Evolutionary conservation across 2,329 filamentous ascomycete genomes (phyloP).

Genomic region (Colletotrichum tanaceti): DNA sequence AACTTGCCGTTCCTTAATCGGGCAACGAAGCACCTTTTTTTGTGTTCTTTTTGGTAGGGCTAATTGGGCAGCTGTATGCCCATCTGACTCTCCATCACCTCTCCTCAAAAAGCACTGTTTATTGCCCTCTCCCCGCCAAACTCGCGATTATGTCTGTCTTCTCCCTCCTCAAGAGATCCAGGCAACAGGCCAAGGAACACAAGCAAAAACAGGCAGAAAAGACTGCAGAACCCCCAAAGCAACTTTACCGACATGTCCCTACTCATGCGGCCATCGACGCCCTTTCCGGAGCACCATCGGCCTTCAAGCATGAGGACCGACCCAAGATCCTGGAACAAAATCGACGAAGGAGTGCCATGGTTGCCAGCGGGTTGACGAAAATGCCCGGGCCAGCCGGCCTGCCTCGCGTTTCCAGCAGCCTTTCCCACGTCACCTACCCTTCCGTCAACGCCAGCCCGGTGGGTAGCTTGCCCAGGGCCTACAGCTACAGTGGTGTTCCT

Average conservation of each 20-base stretch:
- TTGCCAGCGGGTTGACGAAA: slow-evolving; percentile 53
- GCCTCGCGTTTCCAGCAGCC: slow-evolving; percentile 60
- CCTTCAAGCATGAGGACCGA: slow-evolving; percentile 61
- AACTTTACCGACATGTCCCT: slow-evolving; percentile 70
- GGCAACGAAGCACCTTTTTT: not conserved
- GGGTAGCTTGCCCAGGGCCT: slow-evolving; percentile 54
- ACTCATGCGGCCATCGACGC: slow-evolving; percentile 71
- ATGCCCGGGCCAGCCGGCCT: slow-evolving; percentile 47
- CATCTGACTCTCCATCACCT: not conserved
- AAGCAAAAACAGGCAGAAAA: slow-evolving; percentile 61
- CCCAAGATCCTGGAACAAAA: slow-evolving; percentile 63
- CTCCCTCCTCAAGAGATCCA: slow-evolving; percentile 62
- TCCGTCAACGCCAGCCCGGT: slow-evolving; percentile 54
- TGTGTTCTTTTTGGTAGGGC: no score
- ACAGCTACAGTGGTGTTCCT: slow-evolving; percentile 57
- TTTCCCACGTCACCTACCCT: slow-evolving; percentile 61
- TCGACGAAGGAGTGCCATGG: slow-evolving; percentile 61
- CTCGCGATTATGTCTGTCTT: slow-evolving; percentile 66
- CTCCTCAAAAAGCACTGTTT: not conserved
- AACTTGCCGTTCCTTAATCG: not conserved
- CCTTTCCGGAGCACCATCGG: slow-evolving; percentile 63
- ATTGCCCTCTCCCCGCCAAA: not conserved
- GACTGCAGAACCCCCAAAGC: slow-evolving; percentile 52
- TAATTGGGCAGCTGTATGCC: not conserved
- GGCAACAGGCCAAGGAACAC: slow-evolving; percentile 67